A percentile compares a stretch with the other conserved stretches of the same genome.
Conservation (phyloP, 805 yeast genomes). For the Suhomyces pyralidae region DNA sequence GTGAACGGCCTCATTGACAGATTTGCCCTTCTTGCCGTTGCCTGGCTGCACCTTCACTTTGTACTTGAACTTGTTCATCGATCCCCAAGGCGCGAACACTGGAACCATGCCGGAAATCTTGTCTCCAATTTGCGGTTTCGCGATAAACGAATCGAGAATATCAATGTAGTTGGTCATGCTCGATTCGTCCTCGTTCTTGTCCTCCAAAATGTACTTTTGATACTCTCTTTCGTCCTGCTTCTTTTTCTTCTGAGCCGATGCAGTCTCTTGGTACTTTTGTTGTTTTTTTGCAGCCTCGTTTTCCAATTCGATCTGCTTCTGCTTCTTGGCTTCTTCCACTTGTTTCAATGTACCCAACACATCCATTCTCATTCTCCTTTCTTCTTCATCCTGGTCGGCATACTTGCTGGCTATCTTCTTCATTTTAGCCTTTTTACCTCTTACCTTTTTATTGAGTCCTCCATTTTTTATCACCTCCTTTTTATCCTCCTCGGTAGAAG, state of each 20-base stretch:
- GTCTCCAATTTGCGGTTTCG: conserved; percentile 50
- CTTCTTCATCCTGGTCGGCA: conserved; percentile 90
- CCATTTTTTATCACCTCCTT: not conserved
- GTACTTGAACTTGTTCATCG: conserved; percentile 70
- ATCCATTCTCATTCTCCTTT: conserved; percentile 68
- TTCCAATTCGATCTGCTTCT: conserved; percentile 18
- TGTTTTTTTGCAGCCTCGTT: conserved; percentile 17
- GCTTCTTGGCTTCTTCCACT: conserved; percentile 28
- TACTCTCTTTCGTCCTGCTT: conserved; percentile 45
- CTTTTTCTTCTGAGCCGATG: conserved; percentile 42
- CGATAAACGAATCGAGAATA: conserved; percentile 43
- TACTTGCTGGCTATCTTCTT: conserved; percentile 82
- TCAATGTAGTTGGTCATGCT: conserved; percentile 33
- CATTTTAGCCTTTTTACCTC: conserved; percentile 84
- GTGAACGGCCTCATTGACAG: conserved; percentile 64
- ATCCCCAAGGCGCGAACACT: conserved; percentile 89
- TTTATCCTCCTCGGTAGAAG: not conserved
- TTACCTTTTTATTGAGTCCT: conserved; percentile 38
- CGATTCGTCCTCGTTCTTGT: conserved; percentile 31
- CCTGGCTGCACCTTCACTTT: conserved; percentile 83
- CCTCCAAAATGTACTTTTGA: conserved; percentile 38
- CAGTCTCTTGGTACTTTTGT: conserved; percentile 30
- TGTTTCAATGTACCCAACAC: conserved; percentile 81
- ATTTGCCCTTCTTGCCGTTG: conserved; percentile 81
- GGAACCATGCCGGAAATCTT: conserved; percentile 65